Conservation (phyloP, 2,329 filamentous ascomycete genomes). For the Lasiodiplodia sp. region DNA sequence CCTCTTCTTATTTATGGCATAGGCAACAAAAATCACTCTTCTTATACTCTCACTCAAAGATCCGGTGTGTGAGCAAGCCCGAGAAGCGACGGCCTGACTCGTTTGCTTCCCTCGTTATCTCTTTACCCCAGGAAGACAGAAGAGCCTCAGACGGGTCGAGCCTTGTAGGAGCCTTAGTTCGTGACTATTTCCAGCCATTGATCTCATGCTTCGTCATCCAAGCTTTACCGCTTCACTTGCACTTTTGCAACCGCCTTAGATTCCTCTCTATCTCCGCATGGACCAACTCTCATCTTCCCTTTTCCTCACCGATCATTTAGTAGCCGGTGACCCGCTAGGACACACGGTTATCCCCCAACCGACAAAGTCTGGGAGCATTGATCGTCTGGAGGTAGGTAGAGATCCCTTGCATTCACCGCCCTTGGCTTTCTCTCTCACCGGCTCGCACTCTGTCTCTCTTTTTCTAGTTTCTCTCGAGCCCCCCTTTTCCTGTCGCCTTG, state of each 20-base stretch:
- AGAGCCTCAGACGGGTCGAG: not conserved
- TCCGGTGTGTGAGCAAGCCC: not conserved
- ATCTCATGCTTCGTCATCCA: not conserved
- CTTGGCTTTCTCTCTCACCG: not conserved
- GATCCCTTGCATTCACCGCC: not conserved
- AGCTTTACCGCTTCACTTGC: not conserved
- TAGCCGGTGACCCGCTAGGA: not conserved
- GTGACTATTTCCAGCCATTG: not conserved
- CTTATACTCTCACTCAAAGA: not conserved
- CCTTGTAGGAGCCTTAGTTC: not conserved
- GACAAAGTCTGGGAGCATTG: not conserved
- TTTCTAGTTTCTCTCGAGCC: not conserved
- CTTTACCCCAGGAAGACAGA: not conserved
- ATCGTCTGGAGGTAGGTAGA: not conserved
- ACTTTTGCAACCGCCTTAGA: not conserved
- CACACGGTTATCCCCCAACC: not conserved
- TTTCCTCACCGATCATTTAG: not conserved
- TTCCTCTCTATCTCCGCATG: not conserved
- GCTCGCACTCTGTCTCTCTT: not conserved
- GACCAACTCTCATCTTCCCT: not conserved
- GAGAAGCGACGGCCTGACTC: not conserved
- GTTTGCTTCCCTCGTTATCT: not conserved
- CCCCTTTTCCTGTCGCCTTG: not conserved
- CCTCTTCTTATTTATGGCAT: constrained; percentile 5
- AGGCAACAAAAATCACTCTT: constrained; percentile 23